Percentiles rank a stretch among this genome's conserved stretches.
Conservation (phyloP, 1,284 basidiomycete genomes). For the Ustilago loliicola region DNA sequence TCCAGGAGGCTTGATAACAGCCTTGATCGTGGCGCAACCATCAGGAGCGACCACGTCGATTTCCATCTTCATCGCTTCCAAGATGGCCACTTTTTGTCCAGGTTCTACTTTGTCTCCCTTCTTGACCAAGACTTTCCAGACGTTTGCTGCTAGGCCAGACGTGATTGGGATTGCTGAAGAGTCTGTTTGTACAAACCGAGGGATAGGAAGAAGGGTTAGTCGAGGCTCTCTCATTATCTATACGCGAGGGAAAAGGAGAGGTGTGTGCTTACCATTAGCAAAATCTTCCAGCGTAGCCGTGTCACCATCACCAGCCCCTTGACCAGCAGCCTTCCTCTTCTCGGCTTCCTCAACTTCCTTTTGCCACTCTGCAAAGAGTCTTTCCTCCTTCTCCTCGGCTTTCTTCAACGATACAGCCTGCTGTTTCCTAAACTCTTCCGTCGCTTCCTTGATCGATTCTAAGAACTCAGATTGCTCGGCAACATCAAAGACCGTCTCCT, state of each 20-base stretch:
- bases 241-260: not conserved
- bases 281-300: conserved; percentile 13
- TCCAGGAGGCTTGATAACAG: conserved; percentile 24
- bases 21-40: conserved; percentile 16
- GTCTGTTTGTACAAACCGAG: conserved; percentile 6
- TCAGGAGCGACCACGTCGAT: conserved; percentile 44
- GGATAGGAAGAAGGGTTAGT: not conserved
- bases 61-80: conserved; percentile 83
- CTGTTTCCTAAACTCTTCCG: conserved; percentile 72
- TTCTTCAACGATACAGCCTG: conserved; percentile 57
- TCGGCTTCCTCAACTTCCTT: conserved; percentile 19
- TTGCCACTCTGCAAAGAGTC: conserved; percentile 67
- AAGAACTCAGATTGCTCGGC: conserved; percentile 74
- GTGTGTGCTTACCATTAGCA: conserved; percentile 13
- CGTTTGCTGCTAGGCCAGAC: conserved; percentile 75
- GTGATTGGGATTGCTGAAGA: conserved; percentile 50
- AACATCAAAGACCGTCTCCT: conserved; percentile 74
- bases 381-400: conserved; percentile 70
- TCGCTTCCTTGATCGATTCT: conserved; percentile 72
- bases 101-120: conserved; percentile 74
- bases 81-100: conserved; percentile 75
- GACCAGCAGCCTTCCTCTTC: conserved; percentile 11
- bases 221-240: not conserved
- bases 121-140: conserved; percentile 76
- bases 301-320: not conserved